Evolutionary conservation across 2,329 filamentous ascomycete species (phyloP).

Genomic region (Aureobasidium musti): DNA sequence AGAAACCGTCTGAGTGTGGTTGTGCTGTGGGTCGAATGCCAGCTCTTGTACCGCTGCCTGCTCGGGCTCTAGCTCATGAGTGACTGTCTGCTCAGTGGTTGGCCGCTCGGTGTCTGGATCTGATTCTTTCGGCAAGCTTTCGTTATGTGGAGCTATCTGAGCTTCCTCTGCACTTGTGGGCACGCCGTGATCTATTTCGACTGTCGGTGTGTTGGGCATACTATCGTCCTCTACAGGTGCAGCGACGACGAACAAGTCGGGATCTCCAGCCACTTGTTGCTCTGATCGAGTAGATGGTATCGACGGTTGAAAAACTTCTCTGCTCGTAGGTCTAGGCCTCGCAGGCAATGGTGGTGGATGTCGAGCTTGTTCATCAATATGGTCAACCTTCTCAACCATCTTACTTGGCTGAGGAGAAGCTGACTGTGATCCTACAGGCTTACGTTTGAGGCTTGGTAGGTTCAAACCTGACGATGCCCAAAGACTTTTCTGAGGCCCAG

Average conservation of each 20-base stretch:
- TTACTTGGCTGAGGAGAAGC: background rate
- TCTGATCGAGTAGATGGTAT: background rate
- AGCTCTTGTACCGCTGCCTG: background rate
- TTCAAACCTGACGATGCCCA: conserved; percentile 31
- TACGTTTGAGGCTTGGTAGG: conserved; percentile 34
- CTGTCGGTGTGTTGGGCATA: conserved; percentile 35
- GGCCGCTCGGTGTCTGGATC: background rate
- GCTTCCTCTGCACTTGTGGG: conserved; percentile 2
- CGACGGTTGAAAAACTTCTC: background rate
- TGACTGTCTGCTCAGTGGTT: background rate
- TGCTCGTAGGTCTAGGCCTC: conserved; percentile 13
- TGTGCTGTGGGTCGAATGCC: background rate
- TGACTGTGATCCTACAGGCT: conserved; percentile 32
- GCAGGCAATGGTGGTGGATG: conserved; percentile 7
- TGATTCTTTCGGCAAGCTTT: background rate
- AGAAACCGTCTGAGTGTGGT: background rate
- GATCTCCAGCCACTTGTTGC: background rate
- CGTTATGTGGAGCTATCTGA: background rate
- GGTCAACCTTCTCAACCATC: background rate
- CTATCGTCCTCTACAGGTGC: conserved; percentile 34
- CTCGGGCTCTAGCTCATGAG: background rate
- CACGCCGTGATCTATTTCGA: background rate
- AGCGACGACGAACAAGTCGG: conserved; percentile 28
- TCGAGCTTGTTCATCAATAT: background rate
- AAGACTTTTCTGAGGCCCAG: conserved; percentile 44